Conservation (phyloP, 2,329 filamentous ascomycete genomes). For the Fusarium pseudonygamai region DNA sequence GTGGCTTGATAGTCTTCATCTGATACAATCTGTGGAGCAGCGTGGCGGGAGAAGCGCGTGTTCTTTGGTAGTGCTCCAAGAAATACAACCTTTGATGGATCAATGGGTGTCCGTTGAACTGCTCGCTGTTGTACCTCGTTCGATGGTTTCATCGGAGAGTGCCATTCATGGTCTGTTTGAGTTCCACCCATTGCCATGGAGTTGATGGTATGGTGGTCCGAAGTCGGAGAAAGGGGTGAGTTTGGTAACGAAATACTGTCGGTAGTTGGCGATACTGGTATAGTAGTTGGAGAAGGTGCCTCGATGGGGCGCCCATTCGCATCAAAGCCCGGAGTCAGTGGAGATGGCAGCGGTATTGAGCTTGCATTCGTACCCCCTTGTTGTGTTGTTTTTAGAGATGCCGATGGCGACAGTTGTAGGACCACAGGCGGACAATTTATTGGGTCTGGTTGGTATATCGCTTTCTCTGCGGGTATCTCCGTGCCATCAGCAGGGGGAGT, state of each 20-base stretch:
- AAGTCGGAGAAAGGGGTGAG: slow-evolving; percentile 27
- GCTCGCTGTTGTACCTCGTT: slow-evolving; percentile 13
- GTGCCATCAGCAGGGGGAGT: slow-evolving; percentile 50
- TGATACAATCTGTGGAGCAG: not conserved
- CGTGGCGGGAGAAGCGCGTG: slow-evolving; percentile 45
- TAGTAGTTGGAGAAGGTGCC: slow-evolving; percentile 53
- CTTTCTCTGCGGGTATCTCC: slow-evolving; percentile 45
- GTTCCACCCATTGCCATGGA: slow-evolving; percentile 5
- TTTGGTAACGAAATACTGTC: slow-evolving; percentile 23
- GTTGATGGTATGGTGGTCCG: slow-evolving; percentile 18
- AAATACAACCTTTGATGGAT: slow-evolving; percentile 62
- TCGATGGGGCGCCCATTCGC: slow-evolving; percentile 52
- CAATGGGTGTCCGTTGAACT: slow-evolving; percentile 62
- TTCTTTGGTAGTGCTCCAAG: slow-evolving; percentile 64
- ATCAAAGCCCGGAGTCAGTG: slow-evolving; percentile 58
- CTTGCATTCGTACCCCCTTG: slow-evolving; percentile 41
- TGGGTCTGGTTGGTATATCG: slow-evolving; percentile 26
- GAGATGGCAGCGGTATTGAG: slow-evolving; percentile 54
- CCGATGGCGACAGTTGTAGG: slow-evolving; percentile 31
- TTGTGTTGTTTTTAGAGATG: slow-evolving; percentile 31
- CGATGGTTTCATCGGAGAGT: not conserved
- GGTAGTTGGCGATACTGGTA: slow-evolving; percentile 36
- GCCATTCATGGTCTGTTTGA: slow-evolving; percentile 10
- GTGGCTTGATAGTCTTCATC: slow-evolving; percentile 3
- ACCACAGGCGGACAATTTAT: slow-evolving; percentile 29